Percentiles rank a stretch among this genome's conserved stretches.
These are phyloP conservation scores for Phtheirospermum japonicum DNA, from an alignment of 257 asterid species.

Conservation along the genomic window DNA sequence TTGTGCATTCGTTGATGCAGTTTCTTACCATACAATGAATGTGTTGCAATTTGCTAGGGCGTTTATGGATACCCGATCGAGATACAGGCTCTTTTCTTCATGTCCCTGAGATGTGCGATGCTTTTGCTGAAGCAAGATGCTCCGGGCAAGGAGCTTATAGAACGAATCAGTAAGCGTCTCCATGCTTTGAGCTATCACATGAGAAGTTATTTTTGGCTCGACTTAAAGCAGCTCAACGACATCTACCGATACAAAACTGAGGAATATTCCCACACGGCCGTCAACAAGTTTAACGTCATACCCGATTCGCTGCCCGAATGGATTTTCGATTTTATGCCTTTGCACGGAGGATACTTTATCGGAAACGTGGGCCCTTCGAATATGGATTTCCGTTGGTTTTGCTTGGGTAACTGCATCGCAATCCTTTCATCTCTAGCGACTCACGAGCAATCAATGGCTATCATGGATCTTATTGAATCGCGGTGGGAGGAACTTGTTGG, in stretches of 20 bases:
- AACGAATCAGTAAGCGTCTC: not conserved
- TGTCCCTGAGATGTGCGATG: not conserved
- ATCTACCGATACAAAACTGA: not conserved
- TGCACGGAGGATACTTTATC: not conserved
- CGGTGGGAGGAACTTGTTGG: not conserved
- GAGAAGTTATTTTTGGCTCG: conserved; percentile 1
- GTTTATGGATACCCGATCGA: conserved; percentile 3
- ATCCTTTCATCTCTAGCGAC: not conserved
- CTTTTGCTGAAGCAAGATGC: not conserved
- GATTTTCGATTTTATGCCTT: conserved; percentile 3
- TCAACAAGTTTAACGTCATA: conserved; percentile 6
- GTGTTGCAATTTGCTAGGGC: not conserved
- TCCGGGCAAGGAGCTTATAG: not conserved
- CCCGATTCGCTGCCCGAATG: conserved; percentile 1
- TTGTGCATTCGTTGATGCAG: not conserved
- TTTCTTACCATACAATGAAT: too few species aligned
- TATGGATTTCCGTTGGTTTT: conserved; percentile 7
- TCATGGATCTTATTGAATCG: conserved; percentile 1
- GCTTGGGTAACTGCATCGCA: not conserved
- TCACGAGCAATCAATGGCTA: not conserved
- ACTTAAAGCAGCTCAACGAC: not conserved
- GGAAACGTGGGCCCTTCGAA: not conserved
- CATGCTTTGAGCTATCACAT: conserved; percentile 1
- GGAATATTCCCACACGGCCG: conserved; percentile 13
- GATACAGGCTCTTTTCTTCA: conserved; percentile 4